These are phyloP conservation scores for Leccinum pellstonianum DNA, from an alignment of 768 basidiomycete genomes.

Conservation along the genomic window DNA sequence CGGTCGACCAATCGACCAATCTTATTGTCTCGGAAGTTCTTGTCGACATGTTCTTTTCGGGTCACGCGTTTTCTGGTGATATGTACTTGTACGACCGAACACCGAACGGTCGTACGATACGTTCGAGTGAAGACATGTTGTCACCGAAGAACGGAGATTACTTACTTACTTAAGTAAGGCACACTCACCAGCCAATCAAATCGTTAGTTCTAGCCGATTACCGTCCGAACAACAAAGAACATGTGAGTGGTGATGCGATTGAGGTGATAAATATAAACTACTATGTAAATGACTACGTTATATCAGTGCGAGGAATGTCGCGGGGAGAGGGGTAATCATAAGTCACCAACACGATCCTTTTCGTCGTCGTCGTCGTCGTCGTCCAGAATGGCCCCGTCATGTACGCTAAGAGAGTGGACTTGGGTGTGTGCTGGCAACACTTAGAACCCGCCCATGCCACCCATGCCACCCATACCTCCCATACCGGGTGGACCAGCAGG, in stretches of 20 bases:
- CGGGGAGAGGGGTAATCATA: slow-evolving; percentile 7
- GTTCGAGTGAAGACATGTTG: not conserved
- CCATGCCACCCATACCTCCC: slow-evolving; percentile 64
- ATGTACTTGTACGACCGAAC: not conserved
- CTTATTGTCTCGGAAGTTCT: not conserved
- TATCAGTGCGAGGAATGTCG: slow-evolving; percentile 12
- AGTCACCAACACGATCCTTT: slow-evolving; percentile 5
- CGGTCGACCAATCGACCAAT: not conserved
- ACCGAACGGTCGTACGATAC: not conserved
- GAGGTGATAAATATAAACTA: slow-evolving; percentile 11
- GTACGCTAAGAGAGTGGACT: not conserved
- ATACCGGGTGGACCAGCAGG: slow-evolving; percentile 52
- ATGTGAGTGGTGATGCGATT: slow-evolving; percentile 28
- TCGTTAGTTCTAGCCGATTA: not conserved
- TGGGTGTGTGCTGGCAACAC: not conserved
- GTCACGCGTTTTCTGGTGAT: not conserved
- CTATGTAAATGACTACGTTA: slow-evolving; percentile 13
- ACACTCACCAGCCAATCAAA: not conserved
- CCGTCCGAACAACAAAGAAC: not conserved
- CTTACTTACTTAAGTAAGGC: too few species aligned
- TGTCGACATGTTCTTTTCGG: not conserved
- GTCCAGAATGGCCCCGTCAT: not conserved
- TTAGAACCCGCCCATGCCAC: slow-evolving; percentile 53
- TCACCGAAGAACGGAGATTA: not conserved
- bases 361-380: not conserved